Conservation (phyloP, 306 rosid species). For the Malus sylvestris region DNA sequence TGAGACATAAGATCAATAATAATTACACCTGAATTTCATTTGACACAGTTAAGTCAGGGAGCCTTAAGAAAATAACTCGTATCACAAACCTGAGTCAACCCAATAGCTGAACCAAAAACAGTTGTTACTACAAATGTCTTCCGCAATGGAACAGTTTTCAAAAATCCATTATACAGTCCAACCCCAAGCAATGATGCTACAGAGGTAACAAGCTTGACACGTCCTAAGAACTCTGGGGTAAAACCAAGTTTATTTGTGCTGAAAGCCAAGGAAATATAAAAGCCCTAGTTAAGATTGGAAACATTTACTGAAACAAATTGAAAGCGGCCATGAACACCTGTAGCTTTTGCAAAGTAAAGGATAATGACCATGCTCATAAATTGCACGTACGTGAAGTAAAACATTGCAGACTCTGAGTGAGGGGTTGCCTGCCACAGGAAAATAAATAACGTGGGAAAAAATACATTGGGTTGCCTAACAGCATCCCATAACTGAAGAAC, state of each 20-base stretch:
- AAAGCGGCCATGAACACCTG: neutral
- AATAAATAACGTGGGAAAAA: conserved; percentile 84
- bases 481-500: conserved; percentile 68
- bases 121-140: conserved; percentile 73
- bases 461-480: conserved; percentile 63
- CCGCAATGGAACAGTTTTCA: conserved; percentile 69
- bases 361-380: conserved; percentile 14
- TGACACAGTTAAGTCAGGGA: neutral
- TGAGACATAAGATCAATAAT: conserved; percentile 15
- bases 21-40: neutral
- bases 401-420: conserved; percentile 97
- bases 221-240: conserved; percentile 86
- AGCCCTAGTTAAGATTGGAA: conserved; percentile 6
- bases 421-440: conserved; percentile 99
- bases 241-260: conserved; percentile 93
- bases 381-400: conserved; percentile 73
- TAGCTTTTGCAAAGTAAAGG: conserved; percentile 5
- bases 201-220: conserved; percentile 93
- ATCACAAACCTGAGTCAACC: conserved; percentile 84
- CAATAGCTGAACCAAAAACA: conserved; percentile 68
- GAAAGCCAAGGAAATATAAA: conserved; percentile 18
- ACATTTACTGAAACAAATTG: conserved; percentile 6
- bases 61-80: neutral
- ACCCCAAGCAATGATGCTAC: conserved; percentile 90
- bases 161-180: conserved; percentile 85